Conservation (phyloP, 2,329 filamentous ascomycete genomes). For the Cadophora malorum region DNA sequence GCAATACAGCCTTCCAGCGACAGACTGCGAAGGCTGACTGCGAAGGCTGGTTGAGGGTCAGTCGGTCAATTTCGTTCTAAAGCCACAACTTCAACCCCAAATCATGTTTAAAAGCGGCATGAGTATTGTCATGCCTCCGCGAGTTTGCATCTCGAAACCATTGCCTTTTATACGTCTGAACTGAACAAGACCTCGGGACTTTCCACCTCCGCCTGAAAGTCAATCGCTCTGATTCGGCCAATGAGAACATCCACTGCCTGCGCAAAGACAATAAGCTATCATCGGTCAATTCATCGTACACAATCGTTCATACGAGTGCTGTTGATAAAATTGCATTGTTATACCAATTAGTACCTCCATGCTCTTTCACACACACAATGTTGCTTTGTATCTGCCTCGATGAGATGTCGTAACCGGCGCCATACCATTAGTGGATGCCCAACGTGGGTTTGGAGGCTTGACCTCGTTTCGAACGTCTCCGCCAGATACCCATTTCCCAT, state of each 20-base stretch:
- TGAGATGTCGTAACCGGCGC: background rate
- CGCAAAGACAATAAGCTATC: background rate
- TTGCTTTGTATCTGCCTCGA: background rate
- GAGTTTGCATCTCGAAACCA: too few relatives aligned
- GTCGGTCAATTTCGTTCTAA: too few relatives aligned
- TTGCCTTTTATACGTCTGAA: too few relatives aligned
- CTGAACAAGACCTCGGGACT: too few relatives aligned
- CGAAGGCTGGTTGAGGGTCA: too few relatives aligned
- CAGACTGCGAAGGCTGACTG: background rate
- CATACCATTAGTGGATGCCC: background rate
- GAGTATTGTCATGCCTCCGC: too few relatives aligned
- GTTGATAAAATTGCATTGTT: background rate
- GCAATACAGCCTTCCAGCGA: background rate
- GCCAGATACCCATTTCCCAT: conserved; percentile 6
- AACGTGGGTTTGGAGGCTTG: background rate
- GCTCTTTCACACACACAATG: background rate
- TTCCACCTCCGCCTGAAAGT: too few relatives aligned
- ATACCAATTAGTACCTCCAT: background rate
- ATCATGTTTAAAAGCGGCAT: too few relatives aligned
- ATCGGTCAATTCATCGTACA: background rate
- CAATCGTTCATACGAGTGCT: background rate
- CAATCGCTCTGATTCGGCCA: too few relatives aligned
- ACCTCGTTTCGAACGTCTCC: background rate
- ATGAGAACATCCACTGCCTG: too few relatives aligned
- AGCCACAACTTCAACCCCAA: too few relatives aligned